phyloP scores from a whole-genome alignment of 768 basidiomycete species.

The Phlebiopsis flavidoalba region DNA sequence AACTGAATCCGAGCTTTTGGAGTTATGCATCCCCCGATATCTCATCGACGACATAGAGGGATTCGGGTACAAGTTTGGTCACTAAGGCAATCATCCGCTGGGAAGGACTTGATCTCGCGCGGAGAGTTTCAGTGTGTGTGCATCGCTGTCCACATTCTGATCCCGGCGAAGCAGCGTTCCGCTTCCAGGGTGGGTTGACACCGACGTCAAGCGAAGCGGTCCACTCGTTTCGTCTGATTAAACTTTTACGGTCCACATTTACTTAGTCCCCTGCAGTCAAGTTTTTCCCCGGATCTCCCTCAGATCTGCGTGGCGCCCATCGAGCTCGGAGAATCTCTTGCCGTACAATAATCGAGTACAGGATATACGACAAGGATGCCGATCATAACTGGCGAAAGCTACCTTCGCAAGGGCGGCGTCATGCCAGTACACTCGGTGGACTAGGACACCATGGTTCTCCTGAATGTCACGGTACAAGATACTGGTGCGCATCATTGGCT shows the following conservation, averaged over 20 bases:
- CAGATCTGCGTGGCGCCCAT: slow-evolving; percentile 87
- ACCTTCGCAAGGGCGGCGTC: slow-evolving; percentile 85
- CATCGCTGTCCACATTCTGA: slow-evolving; percentile 84
- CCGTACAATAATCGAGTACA: slow-evolving; percentile 93
- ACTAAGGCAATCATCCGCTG: slow-evolving; percentile 75
- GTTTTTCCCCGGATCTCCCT: slow-evolving; percentile 85
- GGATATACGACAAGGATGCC: slow-evolving; percentile 95
- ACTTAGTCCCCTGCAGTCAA: slow-evolving; percentile 41
- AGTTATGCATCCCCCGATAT: background rate
- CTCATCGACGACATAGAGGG: slow-evolving; percentile 53
- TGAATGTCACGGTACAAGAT: slow-evolving; percentile 90
- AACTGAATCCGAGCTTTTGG: background rate
- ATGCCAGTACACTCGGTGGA: slow-evolving; percentile 96
- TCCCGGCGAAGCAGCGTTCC: slow-evolving; percentile 81
- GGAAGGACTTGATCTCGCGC: slow-evolving; percentile 75
- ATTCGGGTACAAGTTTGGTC: slow-evolving; percentile 97
- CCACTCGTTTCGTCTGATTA: background rate
- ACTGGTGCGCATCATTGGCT: slow-evolving; percentile 50
- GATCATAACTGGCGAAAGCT: slow-evolving; percentile 94
- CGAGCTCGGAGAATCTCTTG: slow-evolving; percentile 90
- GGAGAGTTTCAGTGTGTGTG: slow-evolving; percentile 71
- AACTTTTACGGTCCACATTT: background rate
- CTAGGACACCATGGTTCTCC: slow-evolving; percentile 78
- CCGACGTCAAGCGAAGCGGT: slow-evolving; percentile 65
- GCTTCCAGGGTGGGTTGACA: slow-evolving; percentile 91